These are phyloP conservation scores for Globisporangium alternatum DNA, from an alignment of 352 stramenopile species.

Conservation along the genomic window DNA sequence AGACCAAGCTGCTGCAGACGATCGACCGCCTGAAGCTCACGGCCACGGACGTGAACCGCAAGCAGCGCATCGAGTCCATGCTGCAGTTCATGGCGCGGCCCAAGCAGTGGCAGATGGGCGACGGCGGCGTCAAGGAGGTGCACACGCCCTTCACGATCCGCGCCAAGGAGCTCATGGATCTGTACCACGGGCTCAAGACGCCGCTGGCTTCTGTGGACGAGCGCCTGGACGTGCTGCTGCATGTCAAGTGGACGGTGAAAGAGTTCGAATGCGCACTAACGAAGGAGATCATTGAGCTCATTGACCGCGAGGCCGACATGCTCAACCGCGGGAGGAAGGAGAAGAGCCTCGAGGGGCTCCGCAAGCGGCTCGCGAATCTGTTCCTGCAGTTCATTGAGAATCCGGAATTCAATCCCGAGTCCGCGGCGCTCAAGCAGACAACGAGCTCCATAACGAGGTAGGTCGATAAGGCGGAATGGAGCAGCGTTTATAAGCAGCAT, in stretches of 20 bases:
- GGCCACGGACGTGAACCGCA: slow-evolving; percentile 73
- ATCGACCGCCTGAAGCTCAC: slow-evolving; percentile 89
- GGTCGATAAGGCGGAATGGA: neutral
- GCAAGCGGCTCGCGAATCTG: slow-evolving; percentile 82
- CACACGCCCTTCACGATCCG: slow-evolving; percentile 88
- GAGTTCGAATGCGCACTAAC: slow-evolving; percentile 91
- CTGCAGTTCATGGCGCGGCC: slow-evolving; percentile 86
- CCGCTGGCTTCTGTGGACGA: slow-evolving; percentile 72
- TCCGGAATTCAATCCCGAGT: slow-evolving; percentile 92
- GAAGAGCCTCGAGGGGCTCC: slow-evolving; percentile 79
- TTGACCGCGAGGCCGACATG: slow-evolving; percentile 93
- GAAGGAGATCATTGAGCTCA: slow-evolving; percentile 88
- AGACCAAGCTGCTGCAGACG: slow-evolving; percentile 84
- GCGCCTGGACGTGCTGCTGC: slow-evolving; percentile 87
- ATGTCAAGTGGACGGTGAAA: slow-evolving; percentile 92
- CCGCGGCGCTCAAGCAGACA: slow-evolving; percentile 47
- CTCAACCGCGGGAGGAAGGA: slow-evolving; percentile 82
- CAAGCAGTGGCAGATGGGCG: slow-evolving; percentile 92
- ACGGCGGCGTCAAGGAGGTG: slow-evolving; percentile 86
- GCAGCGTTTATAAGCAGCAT: neutral
- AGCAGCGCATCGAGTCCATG: slow-evolving; percentile 85
- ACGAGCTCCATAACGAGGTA: slow-evolving; percentile 5
- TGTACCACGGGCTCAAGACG: slow-evolving; percentile 79
- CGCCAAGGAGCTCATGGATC: slow-evolving; percentile 86
- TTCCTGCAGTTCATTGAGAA: slow-evolving; percentile 93